Evolutionary conservation across 116 monocot genomes (phyloP).

Genomic region (Zostera marina): DNA sequence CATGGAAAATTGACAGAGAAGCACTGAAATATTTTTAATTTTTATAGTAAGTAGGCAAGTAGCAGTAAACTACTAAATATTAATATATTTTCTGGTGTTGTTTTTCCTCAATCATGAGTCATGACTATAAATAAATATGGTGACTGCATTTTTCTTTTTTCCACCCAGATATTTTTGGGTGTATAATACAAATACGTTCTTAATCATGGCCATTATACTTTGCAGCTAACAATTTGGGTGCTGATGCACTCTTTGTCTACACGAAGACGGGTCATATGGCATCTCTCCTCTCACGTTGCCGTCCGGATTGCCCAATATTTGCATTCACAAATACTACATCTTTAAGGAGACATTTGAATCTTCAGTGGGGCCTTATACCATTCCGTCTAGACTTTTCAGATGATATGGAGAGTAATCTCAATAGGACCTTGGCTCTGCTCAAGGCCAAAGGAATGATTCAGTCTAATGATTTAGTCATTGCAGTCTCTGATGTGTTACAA

Average conservation of each 20-base stretch:
- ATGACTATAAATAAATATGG: background rate
- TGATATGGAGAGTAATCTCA: conserved; percentile 97
- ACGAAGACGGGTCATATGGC: conserved; percentile 90
- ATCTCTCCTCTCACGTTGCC: conserved; percentile 85
- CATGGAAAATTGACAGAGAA: no score
- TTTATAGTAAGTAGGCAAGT: no score
- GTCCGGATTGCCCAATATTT: conserved; percentile 93
- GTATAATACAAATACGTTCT: background rate
- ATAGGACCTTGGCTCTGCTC: conserved; percentile 84
- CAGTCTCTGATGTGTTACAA: conserved; percentile 81
- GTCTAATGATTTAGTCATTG: conserved; percentile 82
- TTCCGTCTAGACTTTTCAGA: conserved; percentile 75
- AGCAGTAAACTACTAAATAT: no score
- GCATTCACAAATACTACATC: conserved; percentile 87
- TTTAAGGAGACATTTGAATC: conserved; percentile 63
- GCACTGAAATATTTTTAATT: no score
- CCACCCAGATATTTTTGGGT: background rate
- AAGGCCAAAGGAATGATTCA: conserved; percentile 93
- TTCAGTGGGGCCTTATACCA: conserved; percentile 96
- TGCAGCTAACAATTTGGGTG: conserved; percentile 84
- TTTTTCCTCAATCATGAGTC: background rate
- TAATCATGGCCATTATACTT: background rate
- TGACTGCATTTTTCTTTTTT: background rate
- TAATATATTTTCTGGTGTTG: no score
- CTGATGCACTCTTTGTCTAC: conserved; percentile 88